Evolutionary conservation across 2,329 filamentous ascomycete species (phyloP), one percentile per base, ranked within the genome.

Genomic region (Fusarium sp.): DNA sequence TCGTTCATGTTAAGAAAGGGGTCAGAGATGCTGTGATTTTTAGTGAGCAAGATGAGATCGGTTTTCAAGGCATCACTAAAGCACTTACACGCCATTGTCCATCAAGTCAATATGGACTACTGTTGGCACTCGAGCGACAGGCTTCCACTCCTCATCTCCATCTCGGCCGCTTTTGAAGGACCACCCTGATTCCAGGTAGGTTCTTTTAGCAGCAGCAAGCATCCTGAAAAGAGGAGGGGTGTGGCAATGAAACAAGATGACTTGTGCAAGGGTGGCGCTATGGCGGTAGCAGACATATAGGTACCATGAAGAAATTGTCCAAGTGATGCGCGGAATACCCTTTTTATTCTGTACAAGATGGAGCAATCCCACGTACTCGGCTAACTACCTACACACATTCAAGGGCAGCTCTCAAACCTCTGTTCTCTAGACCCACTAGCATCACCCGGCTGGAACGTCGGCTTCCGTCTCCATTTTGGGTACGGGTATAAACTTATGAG

Each of bases 41-140:
- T 10, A 11, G 20, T 31, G 9, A 31, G 29, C 18, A 11, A 20
- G 10, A 29, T 33, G 50, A 33, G 6, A 33, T 14, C 3, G 11
- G 13, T 20, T 20, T 10, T 8, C 18, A 13, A 54, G 27, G 13
- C 20, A 45, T 25, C 20, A 1, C 4, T 3, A 25, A 45, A 45
- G 7, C 7, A 63, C 68, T 35, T 31, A 71, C 69, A 56, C 20
- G 50, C 58, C 63, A 25, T 71, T 71, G 4, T 71, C n/a, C 54
- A 71, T 16, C n/a, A 71, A 27, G 29, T 71, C 69, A 3, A 70
- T 18, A 18, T 71, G 69, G 22, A 54, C 52, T 6, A 71, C 69
- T 3, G 68, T 71, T 2, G 69, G 69, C 29, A 71, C 69, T 50
- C 42, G 20, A 16, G 42, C 42, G 22, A 45, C 42, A 45, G 42